phyloP scores from a whole-genome alignment of 1,139 yeast genomes.

The Kazachstania sp. region DNA sequence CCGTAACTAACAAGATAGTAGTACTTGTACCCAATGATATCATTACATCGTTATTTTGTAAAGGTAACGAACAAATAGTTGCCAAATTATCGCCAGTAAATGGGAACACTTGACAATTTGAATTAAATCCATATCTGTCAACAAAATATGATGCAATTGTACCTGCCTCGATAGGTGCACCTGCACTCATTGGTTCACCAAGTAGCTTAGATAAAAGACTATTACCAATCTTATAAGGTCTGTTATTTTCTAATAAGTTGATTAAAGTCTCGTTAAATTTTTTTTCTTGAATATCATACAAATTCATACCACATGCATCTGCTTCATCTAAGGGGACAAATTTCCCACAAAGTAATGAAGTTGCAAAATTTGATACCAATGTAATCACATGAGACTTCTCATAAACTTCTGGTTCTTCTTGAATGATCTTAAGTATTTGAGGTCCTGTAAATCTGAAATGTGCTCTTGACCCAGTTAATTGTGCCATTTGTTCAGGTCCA shows the following conservation, averaged over 20 bases:
- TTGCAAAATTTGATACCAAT: conserved; percentile 70
- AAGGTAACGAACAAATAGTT: conserved; percentile 74
- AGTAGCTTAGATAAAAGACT: conserved; percentile 14
- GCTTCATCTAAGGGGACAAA: conserved; percentile 65
- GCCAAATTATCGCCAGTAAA: conserved; percentile 92
- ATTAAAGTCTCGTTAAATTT: conserved; percentile 48
- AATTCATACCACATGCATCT: conserved; percentile 89
- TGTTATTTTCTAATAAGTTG: conserved; percentile 25
- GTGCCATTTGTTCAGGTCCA: conserved; percentile 57
- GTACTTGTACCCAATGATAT: conserved; percentile 86
- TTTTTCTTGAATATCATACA: conserved; percentile 56
- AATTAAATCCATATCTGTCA: conserved; percentile 51
- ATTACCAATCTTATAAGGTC: not conserved
- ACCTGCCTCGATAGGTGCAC: conserved; percentile 36
- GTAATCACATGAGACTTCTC: conserved; percentile 53
- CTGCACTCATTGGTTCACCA: conserved; percentile 22
- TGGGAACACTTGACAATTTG: conserved; percentile 49
- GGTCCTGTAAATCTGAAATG: conserved; percentile 88
- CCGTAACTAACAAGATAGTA: conserved; percentile 73
- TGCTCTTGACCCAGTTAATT: conserved; percentile 74
- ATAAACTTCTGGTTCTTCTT: conserved; percentile 47
- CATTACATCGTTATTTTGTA: conserved; percentile 65
- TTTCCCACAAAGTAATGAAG: conserved; percentile 60
- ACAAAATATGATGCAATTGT: conserved; percentile 51
- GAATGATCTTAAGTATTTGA: conserved; percentile 70